Evolutionary conservation across 2,329 filamentous ascomycete species (phyloP), one percentile per base, ranked within the genome.

Genomic region (Rutstroemia sp.): DNA sequence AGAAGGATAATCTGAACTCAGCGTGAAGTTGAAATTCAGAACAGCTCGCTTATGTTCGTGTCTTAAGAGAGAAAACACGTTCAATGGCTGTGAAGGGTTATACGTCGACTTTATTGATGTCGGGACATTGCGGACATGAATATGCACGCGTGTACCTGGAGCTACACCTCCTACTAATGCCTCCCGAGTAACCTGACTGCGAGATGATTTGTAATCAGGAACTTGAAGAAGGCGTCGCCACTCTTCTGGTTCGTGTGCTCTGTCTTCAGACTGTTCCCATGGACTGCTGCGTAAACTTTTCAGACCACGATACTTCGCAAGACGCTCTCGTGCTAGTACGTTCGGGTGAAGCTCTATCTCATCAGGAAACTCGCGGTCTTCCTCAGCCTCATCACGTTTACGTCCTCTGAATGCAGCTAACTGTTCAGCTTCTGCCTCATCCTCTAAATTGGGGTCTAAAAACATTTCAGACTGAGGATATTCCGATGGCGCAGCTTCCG

Each of bases 401-500:
- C 84, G 84, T 51, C 82, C 79, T 40, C 94, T 84, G 73, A 91
- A 99, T 46, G 87, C 87, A 55, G 84, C 88, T 42, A 99, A 78
- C 68, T 95, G 85, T 64, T 85, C 80, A 2, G 88, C 81, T 63
- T 86, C 81, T 12, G 87, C 87, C 67, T 95, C 91, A 60, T 96
- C 91, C 65, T 96, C 86, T 1, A 87, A 89, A 51, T 83, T 81
- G 19, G 78, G 82, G 68, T 89, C 69, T 6, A 90, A 73, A 73
- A 97, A 96, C 79, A 90, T 89, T 71, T 96, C 94, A 1, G 91
- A 96, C 68, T 94, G 88, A 1, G 92, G 88, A 68, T 96, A 96
- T 69, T 97, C 92, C 8, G 94, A 92, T 42, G 87, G 86, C 5
- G 82, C 88, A 55, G 75, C 86, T 71, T 95, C 91, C 0, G 89